A percentile compares a stretch with the other conserved stretches of the same genome.
Conservation (phyloP, 768 basidiomycete genomes). For the Tricholoma sp. region DNA sequence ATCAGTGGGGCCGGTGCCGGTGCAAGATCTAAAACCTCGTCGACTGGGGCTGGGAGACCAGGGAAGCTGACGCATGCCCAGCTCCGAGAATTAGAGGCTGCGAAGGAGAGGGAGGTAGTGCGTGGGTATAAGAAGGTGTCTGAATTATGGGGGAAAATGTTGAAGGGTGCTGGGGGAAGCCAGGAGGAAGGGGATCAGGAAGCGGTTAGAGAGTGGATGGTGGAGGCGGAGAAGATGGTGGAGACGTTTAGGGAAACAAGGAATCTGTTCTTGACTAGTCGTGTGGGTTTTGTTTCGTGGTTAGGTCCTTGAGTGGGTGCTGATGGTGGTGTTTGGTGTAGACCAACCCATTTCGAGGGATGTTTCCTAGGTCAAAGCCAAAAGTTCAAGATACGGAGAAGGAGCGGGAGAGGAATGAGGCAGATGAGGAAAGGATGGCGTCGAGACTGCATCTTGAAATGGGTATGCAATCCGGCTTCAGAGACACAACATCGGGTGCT, state of each 20-base stretch:
- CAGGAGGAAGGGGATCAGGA: constrained; percentile 75
- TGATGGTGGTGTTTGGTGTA: constrained; percentile 12
- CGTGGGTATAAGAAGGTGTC: constrained; percentile 54
- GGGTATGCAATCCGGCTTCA: constrained; percentile 34
- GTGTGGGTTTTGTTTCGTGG: constrained; percentile 58
- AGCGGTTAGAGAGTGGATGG: constrained; percentile 1
- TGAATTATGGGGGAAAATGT: constrained; percentile 58
- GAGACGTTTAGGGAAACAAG: constrained; percentile 88
- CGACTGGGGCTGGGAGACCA: constrained; percentile 13
- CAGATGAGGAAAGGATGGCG: constrained; percentile 67
- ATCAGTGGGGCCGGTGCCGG: background rate
- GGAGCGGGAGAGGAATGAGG: constrained; percentile 39
- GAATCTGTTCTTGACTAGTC: constrained; percentile 72
- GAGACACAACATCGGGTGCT: background rate
- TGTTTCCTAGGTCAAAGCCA: constrained; percentile 51
- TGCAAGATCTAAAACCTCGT: constrained; percentile 25
- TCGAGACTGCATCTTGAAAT: constrained; percentile 73
- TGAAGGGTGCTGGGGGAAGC: constrained; percentile 39
- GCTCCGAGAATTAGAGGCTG: constrained; percentile 55
- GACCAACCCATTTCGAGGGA: constrained; percentile 60
- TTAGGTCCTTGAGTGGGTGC: background rate
- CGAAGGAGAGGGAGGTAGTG: constrained; percentile 62
- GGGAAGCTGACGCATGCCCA: constrained; percentile 58
- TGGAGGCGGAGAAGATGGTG: constrained; percentile 68
- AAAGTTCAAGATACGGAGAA: constrained; percentile 28